Evolutionary conservation across 495 filamentous ascomycete species (phyloP), one percentile per base, ranked within the genome.

Genomic region (Tuber microsphaerosporum): DNA sequence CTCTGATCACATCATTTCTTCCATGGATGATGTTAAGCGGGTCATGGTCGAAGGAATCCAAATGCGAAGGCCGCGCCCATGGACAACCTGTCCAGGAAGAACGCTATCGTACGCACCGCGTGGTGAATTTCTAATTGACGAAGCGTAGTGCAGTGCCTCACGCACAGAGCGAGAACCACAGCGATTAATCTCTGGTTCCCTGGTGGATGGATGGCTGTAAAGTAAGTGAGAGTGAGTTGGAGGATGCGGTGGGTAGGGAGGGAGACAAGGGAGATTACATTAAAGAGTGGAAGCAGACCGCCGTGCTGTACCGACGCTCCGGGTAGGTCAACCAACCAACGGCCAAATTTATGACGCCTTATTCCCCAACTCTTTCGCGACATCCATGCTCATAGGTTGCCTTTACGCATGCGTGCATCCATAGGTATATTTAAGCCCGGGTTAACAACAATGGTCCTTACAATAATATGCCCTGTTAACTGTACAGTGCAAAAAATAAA

Each of bases 331-430:
- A 34, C 56, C 56, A 65, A 65, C 56, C 56, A 65, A 34, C 14
- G 56, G 12, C 56, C 26, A 65, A 6, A 26, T 14, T 10, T 34
- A 65, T 65, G 56, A 65, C 56, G 56, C 56, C 56, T 65, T 65
- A 65, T 65, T 65, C 56, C 56, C 56, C 56, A 34, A 65, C 3
- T 65, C 56, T 65, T 65, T 65, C 56, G 56, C 56, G 56, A 65
- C 56, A 65, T 65, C 14, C 56, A 17, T 34, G 17, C 12, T 19
- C 56, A 65, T 65, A 34, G 56, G 56, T 26, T 65, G 26, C 14
- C 56, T 34, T 34, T 65, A 14, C 26, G n/a, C 26, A 34, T 65
- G 26, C 26, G 26, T 16, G 56, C 56, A 65, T 34, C 56, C 26
- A 65, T 26, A 14, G 56, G 34, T 65, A 34, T 65, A 14, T 14